A percentile compares a stretch with the other conserved stretches of the same genome.
Evolutionary conservation across 345 rosid species (phyloP).

Genomic region (Rhizophora apiculata): DNA sequence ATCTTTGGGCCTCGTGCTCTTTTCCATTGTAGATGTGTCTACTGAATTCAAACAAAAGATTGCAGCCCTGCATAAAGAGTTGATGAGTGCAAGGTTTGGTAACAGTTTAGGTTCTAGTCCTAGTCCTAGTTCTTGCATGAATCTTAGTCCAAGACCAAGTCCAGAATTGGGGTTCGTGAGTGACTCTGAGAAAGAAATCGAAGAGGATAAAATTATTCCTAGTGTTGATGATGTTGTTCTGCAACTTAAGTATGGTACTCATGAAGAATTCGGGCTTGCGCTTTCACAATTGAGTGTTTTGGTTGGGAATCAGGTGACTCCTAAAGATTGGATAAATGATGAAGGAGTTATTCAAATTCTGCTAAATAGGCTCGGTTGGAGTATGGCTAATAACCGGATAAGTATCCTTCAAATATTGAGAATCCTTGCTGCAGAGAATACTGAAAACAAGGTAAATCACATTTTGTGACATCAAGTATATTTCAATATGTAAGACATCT

Average conservation of each 20-base stretch:
- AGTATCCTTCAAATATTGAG: constrained; percentile 41
- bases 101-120: constrained; percentile 27
- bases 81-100: constrained; percentile 48
- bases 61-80: constrained; percentile 41
- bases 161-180: constrained; percentile 31
- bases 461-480: background rate
- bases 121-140: constrained; percentile 23
- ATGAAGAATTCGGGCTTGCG: constrained; percentile 41
- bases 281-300: constrained; percentile 33
- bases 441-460: constrained; percentile 44
- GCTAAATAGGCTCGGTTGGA: constrained; percentile 37
- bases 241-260: constrained; percentile 55
- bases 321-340: constrained; percentile 45
- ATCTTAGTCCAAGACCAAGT: constrained; percentile 25
- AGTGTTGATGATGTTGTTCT: constrained; percentile 43
- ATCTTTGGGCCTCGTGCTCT: constrained; percentile 66
- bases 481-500: constrained; percentile 22
- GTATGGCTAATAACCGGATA: constrained; percentile 40
- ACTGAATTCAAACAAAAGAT: constrained; percentile 41
- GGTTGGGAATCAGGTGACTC: constrained; percentile 27
- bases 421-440: constrained; percentile 35
- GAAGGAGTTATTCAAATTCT: constrained; percentile 42
- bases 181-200: constrained; percentile 38
- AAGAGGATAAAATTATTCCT: constrained; percentile 36
- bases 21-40: constrained; percentile 41